These are phyloP conservation scores for Odonthalia washingtoniensis DNA, from an alignment of 31 red algal species.

Conservation along the genomic window DNA sequence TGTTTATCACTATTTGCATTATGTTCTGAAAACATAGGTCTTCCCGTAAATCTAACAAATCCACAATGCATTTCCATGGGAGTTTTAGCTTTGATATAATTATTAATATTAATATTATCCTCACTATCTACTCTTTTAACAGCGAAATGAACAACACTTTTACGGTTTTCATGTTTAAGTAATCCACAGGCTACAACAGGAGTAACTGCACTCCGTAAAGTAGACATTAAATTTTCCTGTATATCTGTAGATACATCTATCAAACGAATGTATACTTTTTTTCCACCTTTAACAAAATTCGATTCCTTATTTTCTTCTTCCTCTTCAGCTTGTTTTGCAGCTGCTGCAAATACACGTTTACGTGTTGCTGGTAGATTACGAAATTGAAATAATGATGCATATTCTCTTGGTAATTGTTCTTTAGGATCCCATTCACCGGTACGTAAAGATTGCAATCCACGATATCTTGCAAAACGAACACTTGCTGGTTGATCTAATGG, in stretches of 20 bases:
- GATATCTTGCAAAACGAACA: constrained; percentile 84
- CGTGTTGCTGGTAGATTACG: constrained; percentile 66
- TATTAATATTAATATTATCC: background rate
- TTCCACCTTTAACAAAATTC: constrained; percentile 46
- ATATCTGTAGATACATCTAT: constrained; percentile 42
- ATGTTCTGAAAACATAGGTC: constrained; percentile 81
- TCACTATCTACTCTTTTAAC: constrained; percentile 61
- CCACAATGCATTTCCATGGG: constrained; percentile 83
- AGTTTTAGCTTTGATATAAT: constrained; percentile 67
- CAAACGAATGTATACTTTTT: constrained; percentile 50
- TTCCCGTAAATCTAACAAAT: constrained; percentile 78
- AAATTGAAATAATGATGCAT: constrained; percentile 80
- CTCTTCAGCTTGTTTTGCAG: constrained; percentile 29
- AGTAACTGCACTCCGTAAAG: background rate
- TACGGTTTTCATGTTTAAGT: constrained; percentile 74
- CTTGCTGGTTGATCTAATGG: constrained; percentile 81
- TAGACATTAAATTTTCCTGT: background rate
- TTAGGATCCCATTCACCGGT: constrained; percentile 91
- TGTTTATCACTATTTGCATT: constrained; percentile 82
- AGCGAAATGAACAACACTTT: constrained; percentile 78
- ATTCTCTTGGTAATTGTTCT: constrained; percentile 71
- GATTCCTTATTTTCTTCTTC: background rate
- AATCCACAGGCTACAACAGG: constrained; percentile 70
- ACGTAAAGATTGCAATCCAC: constrained; percentile 81
- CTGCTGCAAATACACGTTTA: constrained; percentile 44